Evolutionary conservation across 331 rosid species (phyloP).

Genomic region (Cydonia oblonga): DNA sequence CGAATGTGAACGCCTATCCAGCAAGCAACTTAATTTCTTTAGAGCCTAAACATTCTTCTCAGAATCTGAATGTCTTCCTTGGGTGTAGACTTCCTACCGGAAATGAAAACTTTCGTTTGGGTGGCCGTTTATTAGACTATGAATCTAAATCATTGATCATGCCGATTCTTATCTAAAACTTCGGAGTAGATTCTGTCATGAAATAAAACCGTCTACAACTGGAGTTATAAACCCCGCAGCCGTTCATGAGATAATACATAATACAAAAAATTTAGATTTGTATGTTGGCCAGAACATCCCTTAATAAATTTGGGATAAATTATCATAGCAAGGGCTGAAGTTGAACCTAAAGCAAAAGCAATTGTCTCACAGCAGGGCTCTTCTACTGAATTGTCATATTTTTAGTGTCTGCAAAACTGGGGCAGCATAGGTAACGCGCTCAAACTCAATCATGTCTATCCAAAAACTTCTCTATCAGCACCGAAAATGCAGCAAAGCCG

Average conservation of each 20-base stretch:
- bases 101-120: no score
- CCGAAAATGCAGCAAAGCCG: constrained; percentile 90
- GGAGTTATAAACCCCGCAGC: no score
- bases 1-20: neutral
- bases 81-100: no score
- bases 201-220: no score
- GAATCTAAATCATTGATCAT: no score
- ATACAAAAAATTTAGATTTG: neutral
- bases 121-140: no score
- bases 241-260: neutral
- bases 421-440: neutral
- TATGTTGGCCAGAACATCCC: neutral
- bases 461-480: constrained; percentile 73
- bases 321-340: neutral
- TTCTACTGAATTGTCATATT: neutral
- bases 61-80: neutral
- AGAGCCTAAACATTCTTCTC: neutral
- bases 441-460: constrained; percentile 49
- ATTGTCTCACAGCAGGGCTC: neutral
- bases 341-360: neutral
- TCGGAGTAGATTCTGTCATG: no score
- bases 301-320: neutral
- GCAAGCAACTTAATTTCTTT: neutral
- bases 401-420: constrained; percentile 22
- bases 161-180: no score